Base-by-base conservation (phyloP, 345 rosid genomes). In the Populus ilicifolia region DNA sequence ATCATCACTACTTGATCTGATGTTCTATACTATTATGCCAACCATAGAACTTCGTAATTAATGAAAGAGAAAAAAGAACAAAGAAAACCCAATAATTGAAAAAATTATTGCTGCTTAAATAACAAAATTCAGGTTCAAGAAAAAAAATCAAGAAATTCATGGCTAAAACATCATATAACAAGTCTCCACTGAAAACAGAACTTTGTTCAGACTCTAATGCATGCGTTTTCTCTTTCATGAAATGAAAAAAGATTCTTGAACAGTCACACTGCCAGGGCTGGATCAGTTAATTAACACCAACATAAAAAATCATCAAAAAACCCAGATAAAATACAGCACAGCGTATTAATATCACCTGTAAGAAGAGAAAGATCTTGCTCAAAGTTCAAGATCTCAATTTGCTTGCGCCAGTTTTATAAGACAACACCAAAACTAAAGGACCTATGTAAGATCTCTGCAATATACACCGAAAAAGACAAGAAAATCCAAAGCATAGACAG, bases 341-440 rank as follows among this genome's bases (percentile, higher is more conserved):
- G 9, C 13, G 29, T 1, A 10, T n/a, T 30, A 69, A 23, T 29
- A 27, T 38, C 5, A 39, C 23, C 4, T n/a, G 66, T 67, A 33
- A 8, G 76, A 29, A 41, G 68, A 80, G 14, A 38, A 67, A 77
- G 50, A 77, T 35, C 74, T 66, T 30, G 54, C 36, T 79, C 30
- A 52, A 75, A 50, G 54, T 14, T 8, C 65, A 78, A 78, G 75
- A 79, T 81, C 82, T 30, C 14, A 50, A 7, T 39, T 56, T 59
- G 17, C 39, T 27, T 18, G 30, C 36, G 33, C 39, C 44, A 10
- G 73, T 30, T 67, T 61, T 63, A 14, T 48, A 71, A 56, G 39
- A 67, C 43, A 79, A n/a, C 3, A 71, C 79, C n/a, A 1, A 11
- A 23, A 44, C 44, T 69, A 38, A 69, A 73, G 73, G 71, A 78